Conservation (phyloP, 148 eudicot genomes). For the Dysphania ambrosioides region DNA sequence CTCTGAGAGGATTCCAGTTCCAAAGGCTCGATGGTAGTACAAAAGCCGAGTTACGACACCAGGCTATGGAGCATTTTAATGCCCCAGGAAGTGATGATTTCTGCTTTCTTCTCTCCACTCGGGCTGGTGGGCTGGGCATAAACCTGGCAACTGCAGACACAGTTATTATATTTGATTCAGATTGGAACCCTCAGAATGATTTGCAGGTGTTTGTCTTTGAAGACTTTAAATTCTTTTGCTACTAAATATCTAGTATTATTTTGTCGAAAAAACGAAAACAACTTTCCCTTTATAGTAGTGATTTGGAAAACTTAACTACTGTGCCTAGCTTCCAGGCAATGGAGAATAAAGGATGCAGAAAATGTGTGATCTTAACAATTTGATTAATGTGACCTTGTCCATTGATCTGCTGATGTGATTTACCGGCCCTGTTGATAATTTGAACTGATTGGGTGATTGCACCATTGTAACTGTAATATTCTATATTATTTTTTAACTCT, state of each 20-base stretch:
- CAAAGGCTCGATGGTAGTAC: constrained; percentile 99
- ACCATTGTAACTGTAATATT: background rate
- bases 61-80: constrained; percentile 99
- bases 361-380: no score
- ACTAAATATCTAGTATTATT: background rate
- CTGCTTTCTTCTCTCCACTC: constrained; percentile 97
- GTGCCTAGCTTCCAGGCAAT: background rate
- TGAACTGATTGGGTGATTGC: background rate
- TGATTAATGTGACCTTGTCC: background rate
- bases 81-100: constrained; percentile 99
- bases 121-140: constrained; percentile 99
- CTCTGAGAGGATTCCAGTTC: constrained; percentile 87
- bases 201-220: constrained; percentile 59
- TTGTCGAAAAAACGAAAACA: no score
- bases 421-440: background rate
- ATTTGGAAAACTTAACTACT: background rate
- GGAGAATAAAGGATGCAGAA: background rate
- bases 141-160: constrained; percentile 99
- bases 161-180: constrained; percentile 97
- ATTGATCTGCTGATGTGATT: background rate
- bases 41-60: constrained; percentile 91
- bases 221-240: background rate
- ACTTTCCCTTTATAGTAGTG: background rate
- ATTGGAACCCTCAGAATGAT: constrained; percentile 99
- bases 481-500: background rate